These are phyloP conservation scores for Lachancea thermotolerans DNA, from an alignment of 805 yeast genomes.

Conservation along the genomic window DNA sequence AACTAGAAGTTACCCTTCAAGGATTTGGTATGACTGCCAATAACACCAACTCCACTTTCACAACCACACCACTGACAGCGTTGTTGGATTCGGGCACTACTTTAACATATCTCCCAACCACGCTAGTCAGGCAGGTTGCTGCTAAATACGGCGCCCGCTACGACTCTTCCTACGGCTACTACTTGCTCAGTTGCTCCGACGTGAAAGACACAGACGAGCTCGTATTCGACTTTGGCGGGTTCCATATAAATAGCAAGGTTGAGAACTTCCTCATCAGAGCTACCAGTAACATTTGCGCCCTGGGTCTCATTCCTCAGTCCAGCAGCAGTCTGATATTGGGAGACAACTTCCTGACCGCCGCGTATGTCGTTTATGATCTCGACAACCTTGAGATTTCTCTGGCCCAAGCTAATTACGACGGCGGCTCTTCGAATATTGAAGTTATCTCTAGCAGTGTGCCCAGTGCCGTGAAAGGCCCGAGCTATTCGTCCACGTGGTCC, in stretches of 20 bases:
- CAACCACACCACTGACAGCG: conserved; percentile 30
- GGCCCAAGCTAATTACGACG: conserved; percentile 38
- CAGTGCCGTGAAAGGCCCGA: conserved; percentile 41
- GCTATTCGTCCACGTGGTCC: conserved; percentile 41
- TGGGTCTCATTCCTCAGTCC: conserved; percentile 35
- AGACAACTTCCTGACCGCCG: conserved; percentile 49
- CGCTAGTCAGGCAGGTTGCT: conserved; percentile 20
- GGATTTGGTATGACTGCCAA: conserved; percentile 28
- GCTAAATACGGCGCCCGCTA: conserved; percentile 39
- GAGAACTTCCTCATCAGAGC: conserved; percentile 26
- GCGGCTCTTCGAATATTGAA: conserved; percentile 17
- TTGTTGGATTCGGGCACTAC: conserved; percentile 54
- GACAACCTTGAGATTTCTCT: conserved; percentile 51
- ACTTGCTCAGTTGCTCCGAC: conserved; percentile 39
- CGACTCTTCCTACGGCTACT: conserved; percentile 37
- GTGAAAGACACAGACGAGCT: conserved; percentile 29
- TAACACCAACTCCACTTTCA: conserved; percentile 16
- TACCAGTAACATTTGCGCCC: conserved; percentile 33
- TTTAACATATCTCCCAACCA: conserved; percentile 41
- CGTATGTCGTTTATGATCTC: conserved; percentile 59
- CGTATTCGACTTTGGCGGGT: conserved; percentile 55
- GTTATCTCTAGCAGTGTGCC: conserved; percentile 35
- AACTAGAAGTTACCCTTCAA: conserved; percentile 27
- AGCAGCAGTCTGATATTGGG: conserved; percentile 39
- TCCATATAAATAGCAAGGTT: conserved; percentile 44